Evolutionary conservation across 1,284 basidiomycete species (phyloP).

Genomic region (Cutaneotrichosporon sp.): DNA sequence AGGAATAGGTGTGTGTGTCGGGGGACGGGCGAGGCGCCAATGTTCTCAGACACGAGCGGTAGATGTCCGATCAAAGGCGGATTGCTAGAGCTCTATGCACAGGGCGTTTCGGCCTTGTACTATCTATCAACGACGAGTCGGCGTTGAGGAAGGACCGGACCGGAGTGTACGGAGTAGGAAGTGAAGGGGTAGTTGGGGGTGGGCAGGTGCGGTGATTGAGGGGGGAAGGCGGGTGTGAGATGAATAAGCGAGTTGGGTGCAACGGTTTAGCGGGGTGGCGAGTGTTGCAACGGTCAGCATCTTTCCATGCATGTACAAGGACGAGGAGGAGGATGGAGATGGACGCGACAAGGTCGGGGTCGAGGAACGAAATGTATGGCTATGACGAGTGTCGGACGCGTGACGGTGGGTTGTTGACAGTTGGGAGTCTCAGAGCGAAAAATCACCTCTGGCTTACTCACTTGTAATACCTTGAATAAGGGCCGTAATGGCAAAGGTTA

Average conservation of each 20-base stretch:
- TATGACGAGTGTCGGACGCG: slow-evolving; percentile 1
- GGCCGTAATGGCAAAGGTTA: neutral
- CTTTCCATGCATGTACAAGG: neutral
- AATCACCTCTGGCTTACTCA: neutral
- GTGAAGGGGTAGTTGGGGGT: slow-evolving; percentile 1
- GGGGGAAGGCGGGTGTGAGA: neutral
- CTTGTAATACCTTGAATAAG: neutral
- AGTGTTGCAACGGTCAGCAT: neutral
- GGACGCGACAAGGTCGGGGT: neutral
- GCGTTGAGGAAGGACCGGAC: neutral
- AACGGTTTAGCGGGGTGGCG: neutral
- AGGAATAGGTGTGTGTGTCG: neutral
- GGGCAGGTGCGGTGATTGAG: slow-evolving; percentile 3
- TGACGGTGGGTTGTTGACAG: neutral
- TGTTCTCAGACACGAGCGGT: slow-evolving; percentile 1
- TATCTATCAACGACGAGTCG: neutral
- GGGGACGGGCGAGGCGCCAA: neutral
- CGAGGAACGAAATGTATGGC: neutral
- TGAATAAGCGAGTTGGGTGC: slow-evolving; percentile 6
- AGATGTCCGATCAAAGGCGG: neutral
- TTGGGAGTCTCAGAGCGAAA: neutral
- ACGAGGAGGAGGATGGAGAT: neutral
- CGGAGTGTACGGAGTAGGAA: neutral
- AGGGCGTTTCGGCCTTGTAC: neutral
- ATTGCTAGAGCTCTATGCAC: neutral